Evolutionary conservation across 2,329 filamentous ascomycete genomes (phyloP), one percentile per base, ranked within the genome.

Genomic region (Coniochaeta hoffmannii): DNA sequence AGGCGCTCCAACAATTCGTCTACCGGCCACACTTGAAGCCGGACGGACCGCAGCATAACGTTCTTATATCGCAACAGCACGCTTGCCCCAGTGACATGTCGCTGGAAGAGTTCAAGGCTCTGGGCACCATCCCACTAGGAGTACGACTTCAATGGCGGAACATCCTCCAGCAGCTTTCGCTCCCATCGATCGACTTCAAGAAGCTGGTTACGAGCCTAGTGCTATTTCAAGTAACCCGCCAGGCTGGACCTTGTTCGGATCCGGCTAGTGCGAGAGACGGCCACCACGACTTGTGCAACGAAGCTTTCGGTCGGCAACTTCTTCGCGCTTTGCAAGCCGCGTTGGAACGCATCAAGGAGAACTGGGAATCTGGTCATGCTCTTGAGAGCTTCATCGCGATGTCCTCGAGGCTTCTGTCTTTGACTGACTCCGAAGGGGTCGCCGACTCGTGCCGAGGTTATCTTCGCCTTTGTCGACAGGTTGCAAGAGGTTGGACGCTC

Each of bases 71-170:
- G 0, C 65, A 62, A 1, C 79, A 82, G 56, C 66, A 60, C 0
- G 53, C 64, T 0, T 84, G 81, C 51, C 80, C 83, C 0, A 11
- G 55, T 0, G 61, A 74, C 22, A 68, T 87, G 55, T 71, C 76
- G 0, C 56, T 82, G 0, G 74, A 77, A 0, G 81, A 87, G 54
- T 86, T 75, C 62, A 77, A 79, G 53, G 69, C 74, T 0, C 73
- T 85, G n/a, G 70, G 72, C 0, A 63, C 73, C 0, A 59, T 86
- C 2, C 72, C 77, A 0, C 62, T 76, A 1, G 81, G 81, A 0
- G 56, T 71, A 17, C 62, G 65, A 1, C 65, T 83, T 9, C 78
- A 82, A 53, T 86, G 81, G 77, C 61, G 70, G 9, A 86, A 84
- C 54, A 75, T 87, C 3, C 62, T 82, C 0, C 62, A 71, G 1